Evolutionary conservation across 768 basidiomycete species (phyloP).

Genomic region (Russula sp.): DNA sequence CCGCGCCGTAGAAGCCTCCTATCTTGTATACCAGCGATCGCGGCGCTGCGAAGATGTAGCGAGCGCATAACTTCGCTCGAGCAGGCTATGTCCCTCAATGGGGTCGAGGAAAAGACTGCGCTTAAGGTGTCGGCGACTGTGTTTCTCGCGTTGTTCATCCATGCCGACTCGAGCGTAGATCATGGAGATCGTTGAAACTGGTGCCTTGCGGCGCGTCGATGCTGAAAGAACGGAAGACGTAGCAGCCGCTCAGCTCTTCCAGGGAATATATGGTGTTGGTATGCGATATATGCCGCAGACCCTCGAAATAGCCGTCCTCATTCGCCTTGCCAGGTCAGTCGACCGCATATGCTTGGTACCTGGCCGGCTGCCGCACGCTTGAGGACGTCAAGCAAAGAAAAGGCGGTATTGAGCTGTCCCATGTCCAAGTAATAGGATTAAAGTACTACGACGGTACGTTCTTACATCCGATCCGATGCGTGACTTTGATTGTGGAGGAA

Average conservation of each 20-base stretch:
- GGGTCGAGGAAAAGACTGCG: conserved; percentile 72
- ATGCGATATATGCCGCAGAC: conserved; percentile 26
- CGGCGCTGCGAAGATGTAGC: conserved; percentile 48
- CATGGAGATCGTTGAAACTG: conserved; percentile 74
- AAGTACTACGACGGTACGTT: conserved; percentile 60
- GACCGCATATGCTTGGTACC: conserved; percentile 69
- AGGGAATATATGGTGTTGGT: conserved; percentile 87
- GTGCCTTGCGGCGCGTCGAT: conserved; percentile 58
- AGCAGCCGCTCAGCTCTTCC: conserved; percentile 50
- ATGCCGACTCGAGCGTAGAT: conserved; percentile 41
- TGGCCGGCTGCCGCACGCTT: conserved; percentile 68
- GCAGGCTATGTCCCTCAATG: conserved; percentile 54
- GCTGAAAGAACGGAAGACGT: conserved; percentile 66
- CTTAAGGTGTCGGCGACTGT: conserved; percentile 44
- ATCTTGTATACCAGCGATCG: conserved; percentile 42
- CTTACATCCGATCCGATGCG: background rate
- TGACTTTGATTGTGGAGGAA: conserved; percentile 4
- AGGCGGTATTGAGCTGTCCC: conserved; percentile 52
- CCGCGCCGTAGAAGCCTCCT: background rate
- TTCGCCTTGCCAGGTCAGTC: conserved; percentile 42
- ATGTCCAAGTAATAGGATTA: conserved; percentile 62
- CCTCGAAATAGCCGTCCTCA: too few relatives aligned
- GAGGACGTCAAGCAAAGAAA: conserved; percentile 62
- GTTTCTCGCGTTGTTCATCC: background rate
- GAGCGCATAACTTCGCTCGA: conserved; percentile 50